Conservation (phyloP, 768 basidiomycete genomes). For the Tricholomella constricta region DNA sequence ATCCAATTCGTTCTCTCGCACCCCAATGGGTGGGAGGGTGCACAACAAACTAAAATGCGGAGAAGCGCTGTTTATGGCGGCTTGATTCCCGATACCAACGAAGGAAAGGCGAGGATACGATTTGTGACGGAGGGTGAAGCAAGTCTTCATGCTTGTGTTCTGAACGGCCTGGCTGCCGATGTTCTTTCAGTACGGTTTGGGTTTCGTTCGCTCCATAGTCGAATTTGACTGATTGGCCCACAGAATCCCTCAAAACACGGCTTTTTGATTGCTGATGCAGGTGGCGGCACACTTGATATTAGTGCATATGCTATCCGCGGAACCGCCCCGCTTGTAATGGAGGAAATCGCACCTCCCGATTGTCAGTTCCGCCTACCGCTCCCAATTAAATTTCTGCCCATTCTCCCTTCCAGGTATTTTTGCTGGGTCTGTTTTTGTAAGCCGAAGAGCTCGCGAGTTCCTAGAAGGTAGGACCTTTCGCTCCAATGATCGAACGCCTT, state of each 20-base stretch:
- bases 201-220: background rate
- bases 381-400: background rate
- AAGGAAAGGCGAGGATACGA: conserved; percentile 69
- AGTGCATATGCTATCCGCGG: conserved; percentile 77
- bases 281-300: conserved; percentile 81
- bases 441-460: conserved; percentile 70
- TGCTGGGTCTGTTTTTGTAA: conserved; percentile 83
- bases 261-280: conserved; percentile 79
- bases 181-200: conserved; percentile 62
- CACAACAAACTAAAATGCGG: conserved; percentile 78
- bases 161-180: conserved; percentile 76
- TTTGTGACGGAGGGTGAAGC: conserved; percentile 87
- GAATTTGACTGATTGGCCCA: background rate
- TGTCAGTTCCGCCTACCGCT: conserved; percentile 44
- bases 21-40: conserved; percentile 83
- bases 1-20: conserved; percentile 78
- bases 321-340: conserved; percentile 71
- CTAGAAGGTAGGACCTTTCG: conserved; percentile 52
- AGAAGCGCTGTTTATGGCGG: conserved; percentile 70
- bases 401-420: conserved; percentile 58
- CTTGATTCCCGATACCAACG: conserved; percentile 74
- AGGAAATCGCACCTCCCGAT: conserved; percentile 83
- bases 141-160: conserved; percentile 77
- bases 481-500: background rate
- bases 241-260: conserved; percentile 76